Evolutionary conservation across 352 stramenopile genomes (phyloP).

Genomic region (Saprolegnia parasitica): DNA sequence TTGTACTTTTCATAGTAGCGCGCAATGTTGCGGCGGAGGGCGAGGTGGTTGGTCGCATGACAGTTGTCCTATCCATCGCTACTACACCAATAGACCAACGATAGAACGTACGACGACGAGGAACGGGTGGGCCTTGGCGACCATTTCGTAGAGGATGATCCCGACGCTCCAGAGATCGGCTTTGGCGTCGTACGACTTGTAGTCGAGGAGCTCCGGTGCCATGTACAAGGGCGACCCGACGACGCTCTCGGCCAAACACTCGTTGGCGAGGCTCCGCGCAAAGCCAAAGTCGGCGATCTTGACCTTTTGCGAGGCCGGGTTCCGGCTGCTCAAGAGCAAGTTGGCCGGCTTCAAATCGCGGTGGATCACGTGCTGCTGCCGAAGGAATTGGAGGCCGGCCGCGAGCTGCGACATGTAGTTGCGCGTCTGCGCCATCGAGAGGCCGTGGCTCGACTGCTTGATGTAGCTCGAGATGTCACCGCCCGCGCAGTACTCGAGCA

Average conservation of each 20-base stretch:
- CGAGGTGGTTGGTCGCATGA: slow-evolving; percentile 74
- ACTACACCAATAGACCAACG: not conserved
- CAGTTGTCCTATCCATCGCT: slow-evolving; percentile 38
- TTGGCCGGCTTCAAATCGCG: slow-evolving; percentile 75
- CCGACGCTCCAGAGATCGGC: slow-evolving; percentile 75
- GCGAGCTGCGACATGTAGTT: slow-evolving; percentile 78
- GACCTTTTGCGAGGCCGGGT: slow-evolving; percentile 55
- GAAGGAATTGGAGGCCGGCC: slow-evolving; percentile 66
- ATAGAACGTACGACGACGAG: slow-evolving; percentile 40
- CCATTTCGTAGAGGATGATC: slow-evolving; percentile 81
- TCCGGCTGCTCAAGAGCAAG: slow-evolving; percentile 64
- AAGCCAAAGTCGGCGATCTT: slow-evolving; percentile 56
- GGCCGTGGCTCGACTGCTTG: slow-evolving; percentile 48
- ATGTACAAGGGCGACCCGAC: slow-evolving; percentile 77
- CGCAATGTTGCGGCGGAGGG: slow-evolving; percentile 67
- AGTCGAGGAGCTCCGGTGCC: slow-evolving; percentile 72
- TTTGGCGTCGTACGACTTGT: slow-evolving; percentile 83
- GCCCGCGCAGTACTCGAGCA: slow-evolving; percentile 76
- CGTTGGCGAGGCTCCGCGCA: slow-evolving; percentile 54
- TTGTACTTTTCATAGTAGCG: slow-evolving; percentile 65
- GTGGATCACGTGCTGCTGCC: slow-evolving; percentile 71
- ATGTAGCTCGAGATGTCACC: slow-evolving; percentile 69
- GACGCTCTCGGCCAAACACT: slow-evolving; percentile 75
- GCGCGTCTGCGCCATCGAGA: slow-evolving; percentile 59
- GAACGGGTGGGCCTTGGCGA: slow-evolving; percentile 75